Evolutionary conservation across 2,329 filamentous ascomycete genomes (phyloP).

Genomic region (Cercospora janseana): DNA sequence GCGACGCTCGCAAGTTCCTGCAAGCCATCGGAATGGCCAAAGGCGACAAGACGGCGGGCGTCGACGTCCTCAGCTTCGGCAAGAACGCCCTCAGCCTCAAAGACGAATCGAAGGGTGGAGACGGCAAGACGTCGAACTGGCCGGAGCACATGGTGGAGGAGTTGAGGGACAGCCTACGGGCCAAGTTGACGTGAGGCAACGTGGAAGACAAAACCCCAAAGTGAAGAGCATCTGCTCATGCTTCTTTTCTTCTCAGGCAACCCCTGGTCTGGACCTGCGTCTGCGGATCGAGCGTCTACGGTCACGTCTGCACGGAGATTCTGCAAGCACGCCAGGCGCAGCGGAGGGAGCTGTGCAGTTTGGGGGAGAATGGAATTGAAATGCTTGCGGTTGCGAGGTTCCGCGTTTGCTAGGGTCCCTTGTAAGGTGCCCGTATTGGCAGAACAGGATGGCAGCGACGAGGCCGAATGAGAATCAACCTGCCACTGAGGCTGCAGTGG

Average conservation of each 20-base stretch:
- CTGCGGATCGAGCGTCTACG: conserved; percentile 1
- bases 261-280: conserved; percentile 2
- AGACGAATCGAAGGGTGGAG: conserved; percentile 26
- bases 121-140: conserved; percentile 24
- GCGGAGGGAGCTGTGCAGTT: conserved; percentile 1
- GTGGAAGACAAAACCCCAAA: not conserved
- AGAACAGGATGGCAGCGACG: too few relatives aligned
- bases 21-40: conserved; percentile 25
- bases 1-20: conserved; percentile 37
- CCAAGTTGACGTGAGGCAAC: conserved; percentile 37
- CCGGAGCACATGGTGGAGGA: conserved; percentile 25
- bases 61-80: conserved; percentile 35
- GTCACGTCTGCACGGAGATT: conserved; percentile 7
- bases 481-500: too few relatives aligned
- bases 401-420: too few relatives aligned
- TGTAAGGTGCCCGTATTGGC: too few relatives aligned
- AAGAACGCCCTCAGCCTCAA: conserved; percentile 32
- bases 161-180: conserved; percentile 31
- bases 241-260: not conserved
- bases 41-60: conserved; percentile 30
- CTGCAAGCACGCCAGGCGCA: conserved; percentile 2
- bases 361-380: not conserved
- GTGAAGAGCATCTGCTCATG: not conserved
- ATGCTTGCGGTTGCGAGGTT: conserved; percentile 12
- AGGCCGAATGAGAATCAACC: too few relatives aligned